Evolutionary conservation across 2,329 filamentous ascomycete genomes (phyloP).

Genomic region (Alternaria gansuensis): DNA sequence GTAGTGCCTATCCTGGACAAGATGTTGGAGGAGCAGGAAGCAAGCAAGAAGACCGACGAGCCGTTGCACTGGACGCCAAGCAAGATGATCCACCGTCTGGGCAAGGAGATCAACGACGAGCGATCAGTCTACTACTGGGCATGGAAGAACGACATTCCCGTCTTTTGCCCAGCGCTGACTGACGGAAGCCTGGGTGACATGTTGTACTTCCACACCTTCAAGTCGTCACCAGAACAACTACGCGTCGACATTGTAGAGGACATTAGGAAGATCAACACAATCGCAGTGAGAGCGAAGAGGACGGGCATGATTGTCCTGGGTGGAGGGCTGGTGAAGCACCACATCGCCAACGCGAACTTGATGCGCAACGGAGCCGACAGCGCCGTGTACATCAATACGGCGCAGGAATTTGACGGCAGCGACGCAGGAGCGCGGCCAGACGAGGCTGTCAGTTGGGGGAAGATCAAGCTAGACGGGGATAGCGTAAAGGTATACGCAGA

Average conservation of each 20-base stretch:
- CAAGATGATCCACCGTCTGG: conserved; percentile 87
- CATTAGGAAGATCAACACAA: conserved; percentile 90
- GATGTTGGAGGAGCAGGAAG: conserved; percentile 94
- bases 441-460: conserved; percentile 98
- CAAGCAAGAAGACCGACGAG: conserved; percentile 70
- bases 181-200: conserved; percentile 97
- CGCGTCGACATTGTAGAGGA: conserved; percentile 93
- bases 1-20: conserved; percentile 91
- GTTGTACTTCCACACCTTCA: conserved; percentile 98
- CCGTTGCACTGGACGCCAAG: conserved; percentile 91
- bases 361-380: conserved; percentile 98
- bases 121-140: conserved; percentile 96
- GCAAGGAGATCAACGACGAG: conserved; percentile 93
- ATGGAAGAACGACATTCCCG: conserved; percentile 93
- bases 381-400: conserved; percentile 97
- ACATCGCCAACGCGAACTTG: conserved; percentile 95
- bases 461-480: conserved; percentile 89
- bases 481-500: conserved; percentile 84
- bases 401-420: conserved; percentile 95
- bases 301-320: conserved; percentile 96
- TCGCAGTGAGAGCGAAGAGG: conserved; percentile 84
- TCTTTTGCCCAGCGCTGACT: conserved; percentile 95
- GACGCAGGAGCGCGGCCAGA: conserved; percentile 95
- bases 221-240: conserved; percentile 80
- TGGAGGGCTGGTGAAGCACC: conserved; percentile 95